A percentile compares a stretch with the other conserved stretches of the same genome.
These are phyloP conservation scores for Viola odorata DNA, from an alignment of 345 rosid genomes.

Conservation along the genomic window DNA sequence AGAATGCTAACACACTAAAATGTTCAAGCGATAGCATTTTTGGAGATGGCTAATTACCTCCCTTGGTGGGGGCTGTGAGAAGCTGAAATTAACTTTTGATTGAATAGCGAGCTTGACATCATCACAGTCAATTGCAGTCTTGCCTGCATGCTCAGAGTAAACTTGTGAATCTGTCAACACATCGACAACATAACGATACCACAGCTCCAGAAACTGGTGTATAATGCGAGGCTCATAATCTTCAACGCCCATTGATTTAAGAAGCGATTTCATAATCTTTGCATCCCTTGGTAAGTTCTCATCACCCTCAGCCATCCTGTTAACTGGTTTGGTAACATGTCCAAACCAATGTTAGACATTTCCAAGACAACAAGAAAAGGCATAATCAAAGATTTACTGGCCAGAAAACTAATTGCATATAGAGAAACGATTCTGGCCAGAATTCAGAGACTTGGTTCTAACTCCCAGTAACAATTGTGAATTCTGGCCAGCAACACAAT, in stretches of 20 bases:
- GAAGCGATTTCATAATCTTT: constrained; percentile 65
- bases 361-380: too few species aligned
- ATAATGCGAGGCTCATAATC: constrained; percentile 86
- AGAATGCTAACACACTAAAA: too few species aligned
- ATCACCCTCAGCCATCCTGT: constrained; percentile 22
- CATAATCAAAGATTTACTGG: too few species aligned
- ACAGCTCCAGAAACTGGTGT: constrained; percentile 80
- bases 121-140: constrained; percentile 66
- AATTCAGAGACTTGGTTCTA: too few species aligned
- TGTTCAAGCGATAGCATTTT: too few species aligned
- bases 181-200: constrained; percentile 87
- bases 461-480: too few species aligned
- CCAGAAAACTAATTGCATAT: too few species aligned
- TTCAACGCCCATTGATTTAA: constrained; percentile 89
- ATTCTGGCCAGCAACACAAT: too few species aligned
- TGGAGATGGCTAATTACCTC: constrained; percentile 40
- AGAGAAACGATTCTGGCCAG: too few species aligned
- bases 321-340: background rate
- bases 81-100: constrained; percentile 82
- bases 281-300: constrained; percentile 80
- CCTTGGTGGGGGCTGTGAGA: constrained; percentile 93
- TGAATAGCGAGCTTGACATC: constrained; percentile 90
- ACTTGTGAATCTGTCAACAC: constrained; percentile 81
- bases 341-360: too few species aligned
- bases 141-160: constrained; percentile 88